A percentile compares a stretch with the other conserved stretches of the same genome.
Evolutionary conservation across 306 rosid species (phyloP).

Genomic region (Clitoria ternatea): DNA sequence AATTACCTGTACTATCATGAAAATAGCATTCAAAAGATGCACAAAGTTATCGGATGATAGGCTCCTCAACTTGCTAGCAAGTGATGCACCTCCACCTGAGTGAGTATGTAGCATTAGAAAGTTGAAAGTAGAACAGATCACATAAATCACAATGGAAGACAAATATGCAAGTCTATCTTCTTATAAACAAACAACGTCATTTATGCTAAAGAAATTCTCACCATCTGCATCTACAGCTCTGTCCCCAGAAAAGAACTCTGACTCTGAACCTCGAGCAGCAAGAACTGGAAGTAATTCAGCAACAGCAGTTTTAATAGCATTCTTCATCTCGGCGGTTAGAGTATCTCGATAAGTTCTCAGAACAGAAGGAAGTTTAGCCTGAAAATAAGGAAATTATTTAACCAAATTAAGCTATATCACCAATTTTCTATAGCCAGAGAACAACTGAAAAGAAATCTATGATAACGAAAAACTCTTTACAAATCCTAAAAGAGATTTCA

Average conservation of each 20-base stretch:
- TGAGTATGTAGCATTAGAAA: conserved; percentile 33
- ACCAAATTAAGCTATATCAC: conserved; percentile 14
- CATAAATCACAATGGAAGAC: neutral
- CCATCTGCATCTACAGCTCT: conserved; percentile 79
- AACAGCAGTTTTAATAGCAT: conserved; percentile 87
- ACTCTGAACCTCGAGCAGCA: conserved; percentile 66
- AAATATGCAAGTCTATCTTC: conserved; percentile 4
- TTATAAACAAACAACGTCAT: conserved; percentile 13
- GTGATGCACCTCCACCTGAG: conserved; percentile 92
- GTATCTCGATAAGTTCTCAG: conserved; percentile 93
- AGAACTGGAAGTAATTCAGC: conserved; percentile 94
- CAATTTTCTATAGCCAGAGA: neutral
- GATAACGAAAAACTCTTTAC: neutral
- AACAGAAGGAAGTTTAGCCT: conserved; percentile 96
- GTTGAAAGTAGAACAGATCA: conserved; percentile 22
- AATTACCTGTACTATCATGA: conserved; percentile 90
- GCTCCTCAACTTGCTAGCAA: conserved; percentile 97
- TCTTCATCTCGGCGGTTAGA: conserved; percentile 92
- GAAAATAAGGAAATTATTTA: conserved; percentile 30
- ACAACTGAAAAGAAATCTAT: conserved; percentile 10
- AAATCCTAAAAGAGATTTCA: neutral
- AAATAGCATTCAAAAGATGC: conserved; percentile 87
- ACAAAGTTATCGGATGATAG: conserved; percentile 93
- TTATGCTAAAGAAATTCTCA: conserved; percentile 41
- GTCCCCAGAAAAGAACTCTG: conserved; percentile 78